phyloP scores from a whole-genome alignment of 1,284 basidiomycete genomes.

The Chiua sp. region DNA sequence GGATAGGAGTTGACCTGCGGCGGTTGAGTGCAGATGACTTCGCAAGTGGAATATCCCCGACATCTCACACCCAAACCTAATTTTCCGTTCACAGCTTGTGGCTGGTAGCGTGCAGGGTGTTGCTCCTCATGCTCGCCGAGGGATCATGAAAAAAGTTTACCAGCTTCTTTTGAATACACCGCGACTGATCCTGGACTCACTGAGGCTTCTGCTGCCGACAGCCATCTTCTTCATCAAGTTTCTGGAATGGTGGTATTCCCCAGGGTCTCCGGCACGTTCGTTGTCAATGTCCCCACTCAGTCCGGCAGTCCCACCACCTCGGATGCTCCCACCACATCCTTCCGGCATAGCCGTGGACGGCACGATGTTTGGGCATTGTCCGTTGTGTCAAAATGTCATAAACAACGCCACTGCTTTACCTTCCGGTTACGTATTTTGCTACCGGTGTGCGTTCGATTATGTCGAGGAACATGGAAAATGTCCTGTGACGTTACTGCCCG shows the following conservation, averaged over 20 bases:
- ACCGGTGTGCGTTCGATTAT: conserved; percentile 89
- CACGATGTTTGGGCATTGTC: conserved; percentile 80
- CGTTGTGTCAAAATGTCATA: conserved; percentile 78
- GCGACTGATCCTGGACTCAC: conserved; percentile 70
- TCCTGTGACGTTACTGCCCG: conserved; percentile 84
- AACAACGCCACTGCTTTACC: conserved; percentile 92
- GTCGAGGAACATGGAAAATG: conserved; percentile 82
- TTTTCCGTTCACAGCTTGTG: conserved; percentile 45
- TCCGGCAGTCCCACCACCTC: conserved; percentile 77
- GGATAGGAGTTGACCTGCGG: conserved; percentile 85
- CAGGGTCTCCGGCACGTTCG: conserved; percentile 83
- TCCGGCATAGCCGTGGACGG: conserved; percentile 63
- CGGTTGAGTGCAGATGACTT: conserved; percentile 80
- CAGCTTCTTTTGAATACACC: conserved; percentile 59
- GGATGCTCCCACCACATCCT: conserved; percentile 74
- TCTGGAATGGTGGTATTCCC: conserved; percentile 99
- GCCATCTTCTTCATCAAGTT: conserved; percentile 98
- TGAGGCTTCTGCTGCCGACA: conserved; percentile 86
- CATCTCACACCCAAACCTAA: conserved; percentile 5
- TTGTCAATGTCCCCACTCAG: conserved; percentile 63
- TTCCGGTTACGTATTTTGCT: conserved; percentile 96
- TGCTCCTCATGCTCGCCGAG: conserved; percentile 38
- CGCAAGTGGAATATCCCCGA: conserved; percentile 45
- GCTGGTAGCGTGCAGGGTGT: conserved; percentile 41
- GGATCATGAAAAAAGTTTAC: conserved; percentile 48